Evolutionary conservation across 1,139 yeast species (phyloP).

Genomic region (Protomyces inouyei): DNA sequence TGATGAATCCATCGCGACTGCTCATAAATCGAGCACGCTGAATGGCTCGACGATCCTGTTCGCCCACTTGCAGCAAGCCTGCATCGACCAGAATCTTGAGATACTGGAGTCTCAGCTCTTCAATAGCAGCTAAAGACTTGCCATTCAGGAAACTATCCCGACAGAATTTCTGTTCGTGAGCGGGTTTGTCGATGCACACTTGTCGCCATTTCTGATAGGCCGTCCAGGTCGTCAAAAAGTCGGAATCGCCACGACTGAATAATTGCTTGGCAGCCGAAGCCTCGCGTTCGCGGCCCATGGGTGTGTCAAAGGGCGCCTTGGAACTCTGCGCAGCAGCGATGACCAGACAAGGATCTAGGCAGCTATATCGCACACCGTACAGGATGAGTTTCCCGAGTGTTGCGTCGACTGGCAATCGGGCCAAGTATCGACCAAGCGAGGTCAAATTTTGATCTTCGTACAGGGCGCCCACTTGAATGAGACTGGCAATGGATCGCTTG

Average conservation of each 20-base stretch:
- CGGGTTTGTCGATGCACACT: slow-evolving; percentile 20
- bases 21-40: slow-evolving; percentile 13
- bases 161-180: slow-evolving; percentile 24
- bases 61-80: slow-evolving; percentile 7
- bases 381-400: slow-evolving; percentile 66
- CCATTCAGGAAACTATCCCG: slow-evolving; percentile 5
- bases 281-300: slow-evolving; percentile 28
- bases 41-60: slow-evolving; percentile 2
- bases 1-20: slow-evolving; percentile 23
- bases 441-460: slow-evolving; percentile 45
- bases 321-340: slow-evolving; percentile 32
- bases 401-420: slow-evolving; percentile 58
- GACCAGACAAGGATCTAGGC: slow-evolving; percentile 33
- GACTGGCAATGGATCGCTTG: slow-evolving; percentile 51
- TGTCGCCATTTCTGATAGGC: slow-evolving; percentile 27
- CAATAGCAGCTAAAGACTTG: slow-evolving; percentile 13
- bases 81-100: slow-evolving; percentile 23
- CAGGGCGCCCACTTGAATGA: slow-evolving; percentile 64
- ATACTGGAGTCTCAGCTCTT: slow-evolving; percentile 21
- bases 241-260: slow-evolving; percentile 25
- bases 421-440: slow-evolving; percentile 48
- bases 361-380: slow-evolving; percentile 35
- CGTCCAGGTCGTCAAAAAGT: slow-evolving; percentile 25
- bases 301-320: slow-evolving; percentile 30
- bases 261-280: slow-evolving; percentile 22